Conservation (phyloP, 2,329 filamentous ascomycete genomes). For the Elsinoe necatrix region DNA sequence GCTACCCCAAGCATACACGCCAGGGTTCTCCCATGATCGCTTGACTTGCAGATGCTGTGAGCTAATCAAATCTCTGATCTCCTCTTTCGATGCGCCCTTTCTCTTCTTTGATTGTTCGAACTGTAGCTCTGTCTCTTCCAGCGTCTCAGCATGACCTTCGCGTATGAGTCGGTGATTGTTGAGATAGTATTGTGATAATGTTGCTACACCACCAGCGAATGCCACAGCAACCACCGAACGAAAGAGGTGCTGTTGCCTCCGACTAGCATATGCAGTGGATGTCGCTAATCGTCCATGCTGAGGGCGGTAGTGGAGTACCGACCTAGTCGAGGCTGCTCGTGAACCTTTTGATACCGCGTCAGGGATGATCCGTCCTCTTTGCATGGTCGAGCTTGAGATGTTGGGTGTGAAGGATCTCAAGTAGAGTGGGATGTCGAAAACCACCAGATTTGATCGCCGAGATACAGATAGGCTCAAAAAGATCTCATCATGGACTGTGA, state of each 20-base stretch:
- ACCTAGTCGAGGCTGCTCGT: conserved; percentile 21
- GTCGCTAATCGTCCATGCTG: conserved; percentile 20
- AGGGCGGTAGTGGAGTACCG: conserved; percentile 23
- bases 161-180: conserved; percentile 32
- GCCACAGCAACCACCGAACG: conserved; percentile 37
- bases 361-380: conserved; percentile 9
- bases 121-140: conserved; percentile 47
- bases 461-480: background rate
- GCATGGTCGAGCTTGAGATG: conserved; percentile 1
- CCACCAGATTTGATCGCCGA: conserved; percentile 12
- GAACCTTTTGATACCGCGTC: conserved; percentile 13
- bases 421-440: background rate
- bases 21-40: conserved; percentile 70
- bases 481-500: conserved; percentile 14
- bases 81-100: conserved; percentile 52
- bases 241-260: conserved; percentile 39
- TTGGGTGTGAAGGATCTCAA: background rate
- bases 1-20: conserved; percentile 88
- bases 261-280: conserved; percentile 31
- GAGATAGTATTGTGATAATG: conserved; percentile 37
- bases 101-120: conserved; percentile 60
- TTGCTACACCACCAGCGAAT: conserved; percentile 36
- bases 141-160: conserved; percentile 42
- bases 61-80: conserved; percentile 67
- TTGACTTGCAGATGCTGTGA: conserved; percentile 84